Evolutionary conservation across 2,329 filamentous ascomycete genomes (phyloP).

Genomic region (Microthyrium microscopicum): DNA sequence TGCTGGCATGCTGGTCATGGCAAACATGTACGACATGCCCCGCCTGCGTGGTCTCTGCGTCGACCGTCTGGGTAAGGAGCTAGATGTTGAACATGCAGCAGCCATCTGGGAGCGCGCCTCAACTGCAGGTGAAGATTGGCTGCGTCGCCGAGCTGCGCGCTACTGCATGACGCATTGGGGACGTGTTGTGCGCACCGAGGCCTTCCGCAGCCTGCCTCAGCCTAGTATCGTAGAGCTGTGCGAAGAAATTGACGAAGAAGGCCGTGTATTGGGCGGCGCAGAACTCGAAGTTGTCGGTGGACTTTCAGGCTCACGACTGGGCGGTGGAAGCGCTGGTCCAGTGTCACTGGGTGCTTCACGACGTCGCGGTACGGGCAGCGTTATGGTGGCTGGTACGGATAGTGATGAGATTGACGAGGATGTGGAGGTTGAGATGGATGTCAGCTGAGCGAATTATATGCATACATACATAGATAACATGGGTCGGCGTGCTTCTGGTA

Average conservation of each 20-base stretch:
- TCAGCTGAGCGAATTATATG: conserved; percentile 15
- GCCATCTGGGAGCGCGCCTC: conserved; percentile 92
- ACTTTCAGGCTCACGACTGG: conserved; percentile 31
- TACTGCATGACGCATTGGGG: conserved; percentile 95
- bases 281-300: conserved; percentile 51
- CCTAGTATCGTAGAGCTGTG: conserved; percentile 75
- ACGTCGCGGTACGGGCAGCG: conserved; percentile 4
- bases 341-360: too few species aligned
- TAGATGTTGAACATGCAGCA: conserved; percentile 88
- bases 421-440: conserved; percentile 20
- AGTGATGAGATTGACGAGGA: conserved; percentile 7
- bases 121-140: conserved; percentile 81
- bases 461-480: too few species aligned
- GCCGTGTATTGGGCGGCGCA: conserved; percentile 76
- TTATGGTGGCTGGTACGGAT: conserved; percentile 1
- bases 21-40: conserved; percentile 94
- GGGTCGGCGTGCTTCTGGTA: too few species aligned
- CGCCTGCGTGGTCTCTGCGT: conserved; percentile 82
- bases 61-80: conserved; percentile 72
- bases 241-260: conserved; percentile 83
- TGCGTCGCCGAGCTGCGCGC: conserved; percentile 69
- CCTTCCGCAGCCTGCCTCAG: conserved; percentile 67
- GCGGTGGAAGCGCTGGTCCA: conserved; percentile 18
- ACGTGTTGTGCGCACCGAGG: conserved; percentile 73
- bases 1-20: conserved; percentile 89